A percentile compares a stretch with the other conserved stretches of the same genome.
Conservation (phyloP, 768 basidiomycete species). For the Chalciporus piperatus region DNA sequence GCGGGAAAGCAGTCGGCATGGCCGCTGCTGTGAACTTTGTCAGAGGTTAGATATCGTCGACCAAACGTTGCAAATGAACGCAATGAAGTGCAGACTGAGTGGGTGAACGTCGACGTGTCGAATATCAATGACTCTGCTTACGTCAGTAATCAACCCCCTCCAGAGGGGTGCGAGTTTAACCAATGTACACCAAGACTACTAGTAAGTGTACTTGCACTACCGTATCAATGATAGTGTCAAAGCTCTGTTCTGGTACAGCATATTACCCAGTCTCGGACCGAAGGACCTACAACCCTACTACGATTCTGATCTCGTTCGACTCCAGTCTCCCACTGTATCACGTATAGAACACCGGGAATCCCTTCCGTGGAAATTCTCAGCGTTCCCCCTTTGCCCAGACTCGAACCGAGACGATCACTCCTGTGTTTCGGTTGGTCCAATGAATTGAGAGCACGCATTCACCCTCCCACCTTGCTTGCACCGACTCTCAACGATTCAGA, state of each 20-base stretch:
- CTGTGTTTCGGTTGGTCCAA: background rate
- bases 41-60: background rate
- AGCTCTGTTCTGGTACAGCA: too few species aligned
- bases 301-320: background rate
- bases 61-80: background rate
- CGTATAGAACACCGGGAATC: background rate
- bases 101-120: constrained; percentile 23
- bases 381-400: constrained; percentile 7
- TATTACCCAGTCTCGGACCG: too few species aligned
- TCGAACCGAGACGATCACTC: background rate
- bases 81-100: background rate
- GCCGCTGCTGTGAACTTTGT: constrained; percentile 34
- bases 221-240: too few species aligned
- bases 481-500: constrained; percentile 2
- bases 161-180: constrained; percentile 7
- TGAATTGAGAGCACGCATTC: background rate
- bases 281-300: too few species aligned
- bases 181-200: too few species aligned
- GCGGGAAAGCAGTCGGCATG: constrained; percentile 72
- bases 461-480: background rate
- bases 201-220: too few species aligned
- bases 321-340: too few species aligned
- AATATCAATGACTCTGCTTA: constrained; percentile 6
- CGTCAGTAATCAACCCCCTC: constrained; percentile 11
- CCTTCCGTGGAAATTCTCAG: background rate